Evolutionary conservation across 768 basidiomycete genomes (phyloP).

Genomic region (Hysterangium stoloniferum): DNA sequence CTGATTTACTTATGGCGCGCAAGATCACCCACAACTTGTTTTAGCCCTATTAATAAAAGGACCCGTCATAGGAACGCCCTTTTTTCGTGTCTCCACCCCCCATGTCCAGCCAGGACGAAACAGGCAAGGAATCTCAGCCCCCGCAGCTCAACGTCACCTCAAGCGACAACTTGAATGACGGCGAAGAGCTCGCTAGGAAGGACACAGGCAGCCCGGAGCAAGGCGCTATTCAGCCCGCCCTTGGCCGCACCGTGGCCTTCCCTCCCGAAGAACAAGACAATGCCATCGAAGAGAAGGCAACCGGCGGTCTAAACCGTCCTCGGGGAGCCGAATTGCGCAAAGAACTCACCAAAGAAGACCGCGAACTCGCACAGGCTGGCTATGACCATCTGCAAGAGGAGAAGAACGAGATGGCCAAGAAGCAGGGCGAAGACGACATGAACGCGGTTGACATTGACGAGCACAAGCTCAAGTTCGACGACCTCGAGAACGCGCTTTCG

Average conservation of each 20-base stretch:
- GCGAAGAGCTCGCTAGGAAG: no score
- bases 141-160: no score
- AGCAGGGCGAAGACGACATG: conserved; percentile 21
- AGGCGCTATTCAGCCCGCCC: neutral
- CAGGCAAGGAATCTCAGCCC: no score
- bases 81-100: no score
- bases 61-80: no score
- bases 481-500: conserved; percentile 33
- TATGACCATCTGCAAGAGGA: conserved; percentile 53
- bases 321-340: conserved; percentile 54
- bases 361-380: conserved; percentile 58
- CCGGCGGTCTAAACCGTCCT: conserved; percentile 28
- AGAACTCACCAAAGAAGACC: conserved; percentile 59
- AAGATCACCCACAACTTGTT: no score
- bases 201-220: no score
- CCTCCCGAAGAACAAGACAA: conserved; percentile 28
- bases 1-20: no score
- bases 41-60: no score
- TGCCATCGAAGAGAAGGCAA: conserved; percentile 33
- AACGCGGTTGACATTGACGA: conserved; percentile 50
- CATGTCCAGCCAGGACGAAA: no score
- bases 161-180: no score
- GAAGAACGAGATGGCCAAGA: conserved; percentile 24
- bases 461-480: conserved; percentile 39
- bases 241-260: conserved; percentile 42